phyloP scores from a whole-genome alignment of 148 eudicot genomes.

The Chenopodium formosanum region DNA sequence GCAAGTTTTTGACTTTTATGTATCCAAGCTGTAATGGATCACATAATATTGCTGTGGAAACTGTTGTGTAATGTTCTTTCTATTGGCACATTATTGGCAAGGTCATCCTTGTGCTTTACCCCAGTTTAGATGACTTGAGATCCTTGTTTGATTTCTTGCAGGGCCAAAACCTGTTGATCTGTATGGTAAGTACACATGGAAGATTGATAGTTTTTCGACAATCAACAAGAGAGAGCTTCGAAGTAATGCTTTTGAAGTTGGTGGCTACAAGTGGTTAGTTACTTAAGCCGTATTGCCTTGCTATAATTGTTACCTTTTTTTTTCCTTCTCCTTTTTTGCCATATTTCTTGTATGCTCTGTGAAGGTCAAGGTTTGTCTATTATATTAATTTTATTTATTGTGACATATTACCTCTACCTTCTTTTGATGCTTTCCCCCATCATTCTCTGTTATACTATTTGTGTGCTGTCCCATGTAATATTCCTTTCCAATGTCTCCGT shows the following conservation, averaged over 20 bases:
- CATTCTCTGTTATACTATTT: background rate
- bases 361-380: background rate
- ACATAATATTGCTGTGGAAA: too few relatives aligned
- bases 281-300: background rate
- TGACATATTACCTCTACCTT: background rate
- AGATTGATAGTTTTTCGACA: constrained; percentile 79
- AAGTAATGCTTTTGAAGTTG: constrained; percentile 85
- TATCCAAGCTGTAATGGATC: too few relatives aligned
- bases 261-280: constrained; percentile 89
- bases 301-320: background rate
- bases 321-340: background rate
- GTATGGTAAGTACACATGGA: constrained; percentile 82
- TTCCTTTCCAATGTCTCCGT: background rate
- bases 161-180: constrained; percentile 78
- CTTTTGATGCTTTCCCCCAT: background rate
- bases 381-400: background rate
- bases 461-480: background rate
- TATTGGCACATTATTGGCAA: background rate
- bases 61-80: background rate
- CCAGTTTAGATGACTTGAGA: background rate
- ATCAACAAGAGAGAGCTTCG: constrained; percentile 94
- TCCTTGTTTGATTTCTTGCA: constrained; percentile 26
- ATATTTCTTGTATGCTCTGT: background rate
- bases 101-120: background rate
- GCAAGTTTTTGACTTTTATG: too few relatives aligned